Base-by-base conservation (phyloP, 495 filamentous ascomycete genomes). In the Penicillium angulare region DNA sequence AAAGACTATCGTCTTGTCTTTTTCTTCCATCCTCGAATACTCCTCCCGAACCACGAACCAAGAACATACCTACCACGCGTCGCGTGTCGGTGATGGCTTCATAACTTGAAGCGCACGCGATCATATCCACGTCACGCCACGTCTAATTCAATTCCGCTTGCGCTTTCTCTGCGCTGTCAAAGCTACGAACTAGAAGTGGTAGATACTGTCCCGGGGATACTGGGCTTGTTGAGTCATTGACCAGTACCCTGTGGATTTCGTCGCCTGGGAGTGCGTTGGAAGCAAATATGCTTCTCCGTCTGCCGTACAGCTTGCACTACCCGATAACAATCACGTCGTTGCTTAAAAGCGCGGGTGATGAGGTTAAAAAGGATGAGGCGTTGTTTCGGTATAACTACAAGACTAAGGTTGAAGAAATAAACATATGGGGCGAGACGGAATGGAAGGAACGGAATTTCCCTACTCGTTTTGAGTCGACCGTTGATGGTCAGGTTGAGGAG, bases 281-380 rank as follows among this genome's bases (percentile, higher is more conserved):
- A 56, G 49, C 56, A 57, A 68, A 56, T 47, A 80, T 80, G 78
- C 74, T 78, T 63, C 67, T 80, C 57, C 74, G 71, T 60, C 60
- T 81, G 55, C 76, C 78, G 47, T 47, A 65, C 42, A 72, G 73
- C 55, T 80, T 97, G 43, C 88, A 88, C 68, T 99, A 96, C 71
- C 93, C 93, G 52, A 92, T 97, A 75, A 97, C 90, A 60, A 86
- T 99, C 69, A 90, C 84, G 59, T 85, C 88, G 67, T 77, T 97
- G 53, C 82, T 91, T 26, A 91, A 91, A 69, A 65, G 78, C 58
- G 80, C 82, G 5, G 84, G 85, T 66, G 88, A 95, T 55, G 65
- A 78, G 61, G 79, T 99, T 64, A 74, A 83, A 57, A 84, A 84
- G 66, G 79, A 87, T 65, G 86, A 88, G 50, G 75, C 86, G 2